Conservation (phyloP, 805 yeast species). For the Myxozyma geophila region DNA sequence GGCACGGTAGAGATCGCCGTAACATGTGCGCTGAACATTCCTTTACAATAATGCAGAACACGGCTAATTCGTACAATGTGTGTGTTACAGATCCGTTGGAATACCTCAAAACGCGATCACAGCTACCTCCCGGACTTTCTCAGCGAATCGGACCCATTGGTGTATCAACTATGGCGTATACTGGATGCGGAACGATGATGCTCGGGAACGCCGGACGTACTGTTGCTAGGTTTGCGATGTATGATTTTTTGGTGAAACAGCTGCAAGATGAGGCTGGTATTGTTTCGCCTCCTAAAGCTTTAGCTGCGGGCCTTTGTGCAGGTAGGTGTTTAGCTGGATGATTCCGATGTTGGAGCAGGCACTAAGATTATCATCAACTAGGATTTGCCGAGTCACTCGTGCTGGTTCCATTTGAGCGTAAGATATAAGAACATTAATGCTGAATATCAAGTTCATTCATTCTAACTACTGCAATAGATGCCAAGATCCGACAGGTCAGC, state of each 20-base stretch:
- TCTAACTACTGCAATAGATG: constrained; percentile 3
- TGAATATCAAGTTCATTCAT: background rate
- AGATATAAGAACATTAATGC: background rate
- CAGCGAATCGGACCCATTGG: constrained; percentile 19
- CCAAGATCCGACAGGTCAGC: constrained; percentile 31
- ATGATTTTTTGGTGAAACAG: constrained; percentile 72
- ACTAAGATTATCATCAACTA: background rate
- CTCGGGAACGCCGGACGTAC: constrained; percentile 77
- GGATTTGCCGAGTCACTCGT: constrained; percentile 81
- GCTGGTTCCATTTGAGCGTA: constrained; percentile 85
- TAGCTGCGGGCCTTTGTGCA: constrained; percentile 81
- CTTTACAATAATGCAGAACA: background rate
- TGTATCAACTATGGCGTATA: constrained; percentile 42
- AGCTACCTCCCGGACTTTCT: constrained; percentile 43
- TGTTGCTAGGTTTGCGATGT: constrained; percentile 70
- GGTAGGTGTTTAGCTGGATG: constrained; percentile 5
- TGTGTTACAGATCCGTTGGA: constrained; percentile 49
- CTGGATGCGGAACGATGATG: constrained; percentile 77
- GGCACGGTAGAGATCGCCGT: constrained; percentile 46
- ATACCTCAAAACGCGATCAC: constrained; percentile 47
- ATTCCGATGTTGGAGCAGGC: background rate
- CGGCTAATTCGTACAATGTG: constrained; percentile 19
- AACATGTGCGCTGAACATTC: constrained; percentile 43
- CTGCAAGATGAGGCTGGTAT: constrained; percentile 60
- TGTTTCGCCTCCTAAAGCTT: constrained; percentile 73